Evolutionary conservation across 495 filamentous ascomycete species (phyloP).

Genomic region (Penicillium samsonianum): DNA sequence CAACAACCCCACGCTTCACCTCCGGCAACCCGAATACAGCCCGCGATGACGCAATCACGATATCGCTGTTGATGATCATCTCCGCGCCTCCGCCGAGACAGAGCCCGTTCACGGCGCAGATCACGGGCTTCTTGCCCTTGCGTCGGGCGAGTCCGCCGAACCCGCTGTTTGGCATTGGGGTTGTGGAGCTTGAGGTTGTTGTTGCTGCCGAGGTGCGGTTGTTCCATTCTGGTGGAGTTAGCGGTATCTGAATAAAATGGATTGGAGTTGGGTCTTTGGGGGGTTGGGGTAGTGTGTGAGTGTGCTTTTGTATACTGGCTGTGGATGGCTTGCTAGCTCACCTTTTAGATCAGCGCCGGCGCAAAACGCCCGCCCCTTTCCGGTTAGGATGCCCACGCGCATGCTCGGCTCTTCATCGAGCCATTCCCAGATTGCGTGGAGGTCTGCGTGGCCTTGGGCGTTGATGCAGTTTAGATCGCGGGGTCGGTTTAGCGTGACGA

Average conservation of each 20-base stretch:
- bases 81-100: constrained; percentile 77
- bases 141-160: constrained; percentile 51
- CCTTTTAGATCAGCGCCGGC: constrained; percentile 61
- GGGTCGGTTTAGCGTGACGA: constrained; percentile 51
- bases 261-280: background rate
- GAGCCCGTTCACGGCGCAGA: constrained; percentile 73
- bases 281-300: background rate
- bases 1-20: constrained; percentile 69
- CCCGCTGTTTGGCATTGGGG: constrained; percentile 28
- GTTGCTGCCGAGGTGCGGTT: constrained; percentile 4
- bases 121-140: constrained; percentile 59
- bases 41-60: constrained; percentile 58
- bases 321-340: constrained; percentile 6
- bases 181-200: background rate
- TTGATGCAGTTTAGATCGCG: constrained; percentile 53
- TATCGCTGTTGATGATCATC: constrained; percentile 70
- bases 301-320: background rate
- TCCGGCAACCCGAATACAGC: constrained; percentile 69
- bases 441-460: constrained; percentile 51
- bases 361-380: constrained; percentile 58
- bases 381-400: constrained; percentile 57
- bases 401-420: constrained; percentile 56
- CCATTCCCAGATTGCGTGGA: constrained; percentile 56
- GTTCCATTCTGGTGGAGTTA: constrained; percentile 42
- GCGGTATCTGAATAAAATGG: background rate